These are phyloP conservation scores for Magnaporthales sp. DNA, from an alignment of 2,329 filamentous ascomycete species.

Conservation along the genomic window DNA sequence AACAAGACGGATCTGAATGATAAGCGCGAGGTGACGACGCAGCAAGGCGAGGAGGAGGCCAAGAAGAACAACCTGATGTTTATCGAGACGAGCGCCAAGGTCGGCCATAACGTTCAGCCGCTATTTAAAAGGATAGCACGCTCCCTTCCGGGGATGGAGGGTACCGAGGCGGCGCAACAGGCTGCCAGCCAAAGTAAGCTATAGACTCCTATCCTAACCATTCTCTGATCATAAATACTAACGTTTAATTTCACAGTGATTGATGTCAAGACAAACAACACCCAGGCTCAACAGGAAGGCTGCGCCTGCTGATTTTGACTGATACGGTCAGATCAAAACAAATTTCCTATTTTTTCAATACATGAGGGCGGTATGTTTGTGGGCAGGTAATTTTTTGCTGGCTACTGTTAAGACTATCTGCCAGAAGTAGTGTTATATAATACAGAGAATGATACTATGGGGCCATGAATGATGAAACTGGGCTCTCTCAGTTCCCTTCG, in stretches of 20 bases:
- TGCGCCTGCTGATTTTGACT: slow-evolving; percentile 50
- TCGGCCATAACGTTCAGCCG: slow-evolving; percentile 96
- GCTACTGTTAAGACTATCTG: not conserved
- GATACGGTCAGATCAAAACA: not conserved
- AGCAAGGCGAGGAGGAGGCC: slow-evolving; percentile 94
- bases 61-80: slow-evolving; percentile 99
- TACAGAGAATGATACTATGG: slow-evolving; percentile 7
- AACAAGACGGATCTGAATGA: slow-evolving; percentile 99
- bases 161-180: slow-evolving; percentile 69
- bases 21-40: slow-evolving; percentile 93
- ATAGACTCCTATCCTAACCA: not conserved
- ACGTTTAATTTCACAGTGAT: slow-evolving; percentile 55
- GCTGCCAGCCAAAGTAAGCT: slow-evolving; percentile 67
- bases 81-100: slow-evolving; percentile 96
- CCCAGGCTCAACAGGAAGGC: slow-evolving; percentile 61
- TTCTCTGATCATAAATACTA: not conserved
- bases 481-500: not conserved
- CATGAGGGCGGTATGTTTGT: not conserved
- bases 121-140: slow-evolving; percentile 98
- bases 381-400: not conserved
- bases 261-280: slow-evolving; percentile 77
- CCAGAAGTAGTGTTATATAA: slow-evolving; percentile 7
- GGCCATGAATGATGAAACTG: slow-evolving; percentile 5
- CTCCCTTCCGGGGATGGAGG: slow-evolving; percentile 95
- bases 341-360: not conserved